These are phyloP conservation scores for Globisporangium nagaii DNA, from an alignment of 352 stramenopile species.

Conservation along the genomic window DNA sequence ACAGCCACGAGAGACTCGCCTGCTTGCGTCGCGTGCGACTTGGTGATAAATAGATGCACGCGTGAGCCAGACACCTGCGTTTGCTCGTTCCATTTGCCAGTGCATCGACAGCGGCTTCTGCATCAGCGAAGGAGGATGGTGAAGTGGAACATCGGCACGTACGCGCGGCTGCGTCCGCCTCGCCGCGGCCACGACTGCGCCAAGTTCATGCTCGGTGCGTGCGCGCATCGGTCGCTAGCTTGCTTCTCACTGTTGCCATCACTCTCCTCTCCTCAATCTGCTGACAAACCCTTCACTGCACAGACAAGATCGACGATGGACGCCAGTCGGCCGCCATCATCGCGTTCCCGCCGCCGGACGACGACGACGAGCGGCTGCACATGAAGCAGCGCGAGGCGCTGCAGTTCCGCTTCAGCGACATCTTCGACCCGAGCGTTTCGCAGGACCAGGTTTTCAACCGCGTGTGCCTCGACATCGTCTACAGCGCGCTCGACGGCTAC, in stretches of 20 bases:
- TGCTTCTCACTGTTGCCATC: background rate
- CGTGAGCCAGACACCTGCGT: no score
- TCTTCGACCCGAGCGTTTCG: slow-evolving; percentile 59
- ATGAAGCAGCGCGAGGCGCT: slow-evolving; percentile 70
- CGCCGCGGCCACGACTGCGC: slow-evolving; percentile 47
- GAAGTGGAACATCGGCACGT: slow-evolving; percentile 79
- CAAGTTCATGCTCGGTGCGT: slow-evolving; percentile 53
- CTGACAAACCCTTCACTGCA: no score
- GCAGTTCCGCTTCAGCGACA: slow-evolving; percentile 66
- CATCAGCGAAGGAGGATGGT: slow-evolving; percentile 22
- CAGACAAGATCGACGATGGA: slow-evolving; percentile 50
- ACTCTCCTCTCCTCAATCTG: background rate
- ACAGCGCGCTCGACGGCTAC: slow-evolving; percentile 62
- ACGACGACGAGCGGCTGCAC: slow-evolving; percentile 48
- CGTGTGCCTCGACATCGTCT: slow-evolving; percentile 66
- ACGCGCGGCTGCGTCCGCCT: slow-evolving; percentile 56
- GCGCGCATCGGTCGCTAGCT: background rate
- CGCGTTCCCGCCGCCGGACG: slow-evolving; percentile 50
- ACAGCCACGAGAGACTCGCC: background rate
- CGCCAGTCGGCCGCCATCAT: slow-evolving; percentile 37
- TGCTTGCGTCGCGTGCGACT: background rate
- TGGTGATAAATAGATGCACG: no score
- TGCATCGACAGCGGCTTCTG: no score
- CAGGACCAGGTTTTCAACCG: slow-evolving; percentile 71
- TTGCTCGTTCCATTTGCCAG: no score